A percentile compares a stretch with the other conserved stretches of the same genome.
These are phyloP conservation scores for Thielaviopsis ethacetica DNA, from an alignment of 2,329 filamentous ascomycete genomes.

Conservation along the genomic window DNA sequence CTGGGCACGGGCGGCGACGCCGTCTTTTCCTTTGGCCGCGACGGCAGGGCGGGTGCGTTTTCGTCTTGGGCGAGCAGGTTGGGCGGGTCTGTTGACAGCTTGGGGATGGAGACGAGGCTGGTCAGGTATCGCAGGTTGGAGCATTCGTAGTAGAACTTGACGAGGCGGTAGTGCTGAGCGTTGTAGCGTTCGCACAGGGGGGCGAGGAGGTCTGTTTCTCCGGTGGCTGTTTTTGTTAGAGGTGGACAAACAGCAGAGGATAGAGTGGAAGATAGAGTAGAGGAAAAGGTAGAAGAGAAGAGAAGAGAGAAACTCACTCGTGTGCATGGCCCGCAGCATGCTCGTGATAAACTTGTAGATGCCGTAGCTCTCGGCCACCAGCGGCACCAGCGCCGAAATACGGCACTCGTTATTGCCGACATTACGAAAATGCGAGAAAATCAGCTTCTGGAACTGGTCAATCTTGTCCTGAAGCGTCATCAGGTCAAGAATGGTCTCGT, in stretches of 20 bases:
- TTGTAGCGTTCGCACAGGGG: constrained; percentile 81
- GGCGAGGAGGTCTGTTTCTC: constrained; percentile 81
- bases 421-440: constrained; percentile 89
- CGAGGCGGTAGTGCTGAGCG: constrained; percentile 87
- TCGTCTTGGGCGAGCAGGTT: constrained; percentile 78
- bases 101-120: constrained; percentile 88
- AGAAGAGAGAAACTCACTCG: constrained; percentile 42
- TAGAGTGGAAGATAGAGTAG: no score
- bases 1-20: constrained; percentile 53
- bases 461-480: constrained; percentile 98
- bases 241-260: no score
- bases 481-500: constrained; percentile 88
- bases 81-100: constrained; percentile 84
- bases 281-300: background rate
- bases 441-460: constrained; percentile 93
- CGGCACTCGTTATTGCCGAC: constrained; percentile 91
- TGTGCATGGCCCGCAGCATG: constrained; percentile 98
- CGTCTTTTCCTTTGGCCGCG: constrained; percentile 54
- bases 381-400: constrained; percentile 79
- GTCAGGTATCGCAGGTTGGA: constrained; percentile 94
- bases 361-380: constrained; percentile 95
- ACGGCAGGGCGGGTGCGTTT: constrained; percentile 64
- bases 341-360: constrained; percentile 99
- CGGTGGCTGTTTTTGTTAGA: constrained; percentile 63
- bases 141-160: constrained; percentile 98